Evolutionary conservation across 805 yeast species (phyloP).

Genomic region (Yamadazyma kitorensis): DNA sequence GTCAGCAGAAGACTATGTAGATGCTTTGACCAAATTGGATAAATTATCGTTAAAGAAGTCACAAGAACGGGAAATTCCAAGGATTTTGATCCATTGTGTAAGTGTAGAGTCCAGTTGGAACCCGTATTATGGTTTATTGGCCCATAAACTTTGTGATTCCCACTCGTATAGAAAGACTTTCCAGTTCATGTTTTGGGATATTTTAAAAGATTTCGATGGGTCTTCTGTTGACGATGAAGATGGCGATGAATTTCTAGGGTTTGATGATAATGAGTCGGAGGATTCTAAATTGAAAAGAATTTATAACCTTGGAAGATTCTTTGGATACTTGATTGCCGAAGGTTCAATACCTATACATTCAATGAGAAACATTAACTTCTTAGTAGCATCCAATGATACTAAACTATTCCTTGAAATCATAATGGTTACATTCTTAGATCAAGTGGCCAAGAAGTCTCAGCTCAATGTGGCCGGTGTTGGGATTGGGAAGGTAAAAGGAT

Average conservation of each 20-base stretch:
- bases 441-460: conserved; percentile 62
- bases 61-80: conserved; percentile 85
- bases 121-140: conserved; percentile 84
- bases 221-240: conserved; percentile 38
- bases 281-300: conserved; percentile 56
- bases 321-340: conserved; percentile 71
- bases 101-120: conserved; percentile 79
- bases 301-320: conserved; percentile 76
- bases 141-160: conserved; percentile 69
- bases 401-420: conserved; percentile 71
- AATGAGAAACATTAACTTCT: conserved; percentile 68
- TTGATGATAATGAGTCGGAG: conserved; percentile 44
- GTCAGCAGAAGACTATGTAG: conserved; percentile 92
- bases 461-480: conserved; percentile 45
- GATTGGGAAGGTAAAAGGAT: conserved; percentile 24
- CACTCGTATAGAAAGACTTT: conserved; percentile 78
- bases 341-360: conserved; percentile 71
- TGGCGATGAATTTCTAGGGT: conserved; percentile 35
- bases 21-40: conserved; percentile 79
- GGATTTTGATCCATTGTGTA: conserved; percentile 81
- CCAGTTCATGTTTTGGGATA: conserved; percentile 89
- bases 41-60: conserved; percentile 72
- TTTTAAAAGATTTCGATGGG: conserved; percentile 64
- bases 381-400: conserved; percentile 63
- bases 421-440: conserved; percentile 64